Percentiles rank a stretch among this genome's conserved stretches.
Conservation (phyloP, 805 yeast genomes). For the Metschnikowia kofuensis region DNA sequence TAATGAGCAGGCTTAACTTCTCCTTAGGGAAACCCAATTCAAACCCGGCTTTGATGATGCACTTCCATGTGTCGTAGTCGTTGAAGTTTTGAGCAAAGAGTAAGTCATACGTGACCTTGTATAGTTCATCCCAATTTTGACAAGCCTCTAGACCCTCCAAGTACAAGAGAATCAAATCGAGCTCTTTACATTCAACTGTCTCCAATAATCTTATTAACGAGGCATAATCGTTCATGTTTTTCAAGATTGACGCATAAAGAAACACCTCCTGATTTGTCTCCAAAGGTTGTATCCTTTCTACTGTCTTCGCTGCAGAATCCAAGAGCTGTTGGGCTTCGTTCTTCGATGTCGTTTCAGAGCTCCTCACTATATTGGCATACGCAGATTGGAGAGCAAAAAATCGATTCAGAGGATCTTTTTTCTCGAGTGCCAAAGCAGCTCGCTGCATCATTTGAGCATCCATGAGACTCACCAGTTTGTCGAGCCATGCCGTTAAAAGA, state of each 20-base stretch:
- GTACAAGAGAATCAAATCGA: slow-evolving; percentile 60
- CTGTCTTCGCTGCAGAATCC: slow-evolving; percentile 33
- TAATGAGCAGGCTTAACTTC: slow-evolving; percentile 19
- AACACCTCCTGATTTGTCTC: slow-evolving; percentile 63
- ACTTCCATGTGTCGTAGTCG: slow-evolving; percentile 76
- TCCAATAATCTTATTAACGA: slow-evolving; percentile 28
- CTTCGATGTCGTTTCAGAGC: slow-evolving; percentile 30
- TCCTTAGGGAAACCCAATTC: slow-evolving; percentile 32
- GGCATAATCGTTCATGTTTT: slow-evolving; percentile 29
- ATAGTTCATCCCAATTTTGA: slow-evolving; percentile 44
- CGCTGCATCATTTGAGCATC: slow-evolving; percentile 55
- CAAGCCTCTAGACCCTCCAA: slow-evolving; percentile 44
- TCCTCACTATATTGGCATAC: slow-evolving; percentile 46
- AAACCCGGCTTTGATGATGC: slow-evolving; percentile 45
- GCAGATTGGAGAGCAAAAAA: slow-evolving; percentile 52
- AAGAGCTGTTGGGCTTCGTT: slow-evolving; percentile 33
- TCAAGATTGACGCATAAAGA: slow-evolving; percentile 52
- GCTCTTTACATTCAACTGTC: slow-evolving; percentile 40
- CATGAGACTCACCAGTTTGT: slow-evolving; percentile 43
- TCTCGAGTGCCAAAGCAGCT: slow-evolving; percentile 33
- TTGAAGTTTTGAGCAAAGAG: slow-evolving; percentile 54
- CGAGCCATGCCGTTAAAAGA: slow-evolving; percentile 56
- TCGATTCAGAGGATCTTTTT: slow-evolving; percentile 19
- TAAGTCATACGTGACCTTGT: slow-evolving; percentile 20
- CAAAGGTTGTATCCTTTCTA: slow-evolving; percentile 52